Base-by-base conservation (phyloP, 148 eudicot genomes). In the Rhododendron griersonianum region DNA sequence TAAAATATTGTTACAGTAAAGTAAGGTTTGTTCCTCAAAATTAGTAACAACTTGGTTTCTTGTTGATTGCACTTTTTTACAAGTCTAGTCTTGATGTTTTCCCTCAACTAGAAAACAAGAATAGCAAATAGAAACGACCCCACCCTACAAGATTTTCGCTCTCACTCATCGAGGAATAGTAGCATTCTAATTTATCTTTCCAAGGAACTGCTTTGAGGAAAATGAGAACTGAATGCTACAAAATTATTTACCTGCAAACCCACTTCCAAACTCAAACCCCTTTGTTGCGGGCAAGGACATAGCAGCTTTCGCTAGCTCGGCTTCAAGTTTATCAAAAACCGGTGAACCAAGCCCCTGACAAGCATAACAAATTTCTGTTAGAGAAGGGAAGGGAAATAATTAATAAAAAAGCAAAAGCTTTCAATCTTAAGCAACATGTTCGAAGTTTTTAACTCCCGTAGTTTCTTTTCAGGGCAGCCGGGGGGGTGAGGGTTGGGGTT, bases 251-350 rank as follows among this genome's bases (percentile, higher is more conserved):
- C 99, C 99, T 90, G 93, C 91, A 91, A 96, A 96, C 23, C 99
- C 99, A 81, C 99, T 96, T 39, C 99, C 99, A 86, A 94, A 89
- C 91, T 98, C 98, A 87, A 98, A 98, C 67, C 99, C 99, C 92
- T 98, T 98, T 21, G 98, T 95, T 79, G 99, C 98, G 67, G 99
- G 99, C 87, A 98, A 86, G 78, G 99, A 98, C 86, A 98, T 33
- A 80, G 71, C 90, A 85, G 96, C 98, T 91, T 98, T 98, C 81
- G 99, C 99, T 63, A 98, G 91, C 92, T 98, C 98, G 39, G 98
- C 98, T 92, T 98, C 99, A 63, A 98, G 99, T 87, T 98, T 98
- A 90, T 95, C 99, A 94, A 98, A 98, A 51, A 98, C 99, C 7
- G 99, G 99, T 53, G 99, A 93, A 80, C 99, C 99, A 87, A 98